A percentile compares a stretch with the other conserved stretches of the same genome.
Conservation (phyloP, 805 yeast species). For the Metschnikowia proteae region DNA sequence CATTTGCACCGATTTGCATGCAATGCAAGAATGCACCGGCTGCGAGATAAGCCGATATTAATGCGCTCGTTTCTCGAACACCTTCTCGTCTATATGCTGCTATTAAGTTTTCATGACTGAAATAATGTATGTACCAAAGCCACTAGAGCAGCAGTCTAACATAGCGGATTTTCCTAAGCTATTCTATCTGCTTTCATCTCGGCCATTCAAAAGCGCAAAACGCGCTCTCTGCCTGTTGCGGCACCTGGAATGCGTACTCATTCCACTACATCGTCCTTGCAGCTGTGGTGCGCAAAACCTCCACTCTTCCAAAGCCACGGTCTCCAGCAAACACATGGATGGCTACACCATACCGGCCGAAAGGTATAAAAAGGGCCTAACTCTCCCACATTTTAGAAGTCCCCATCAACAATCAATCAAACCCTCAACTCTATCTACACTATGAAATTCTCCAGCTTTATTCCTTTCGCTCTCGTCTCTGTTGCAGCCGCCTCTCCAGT, state of each 20-base stretch:
- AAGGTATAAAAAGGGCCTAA: neutral
- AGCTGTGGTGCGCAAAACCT: neutral
- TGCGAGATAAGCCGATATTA: neutral
- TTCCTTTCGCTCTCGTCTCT: constrained; percentile 8
- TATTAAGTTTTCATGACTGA: no score
- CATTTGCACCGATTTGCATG: neutral
- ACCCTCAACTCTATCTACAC: neutral
- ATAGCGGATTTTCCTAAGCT: no score
- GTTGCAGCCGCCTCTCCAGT: constrained; percentile 13
- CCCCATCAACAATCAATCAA: constrained; percentile 1
- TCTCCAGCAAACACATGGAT: neutral
- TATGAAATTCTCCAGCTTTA: constrained; percentile 10
- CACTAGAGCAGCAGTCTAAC: no score
- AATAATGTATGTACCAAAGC: no score
- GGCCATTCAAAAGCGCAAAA: neutral
- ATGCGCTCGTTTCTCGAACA: neutral
- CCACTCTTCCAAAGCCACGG: neutral
- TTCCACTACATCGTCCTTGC: neutral
- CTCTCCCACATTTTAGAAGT: neutral
- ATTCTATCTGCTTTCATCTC: neutral
- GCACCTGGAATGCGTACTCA: neutral
- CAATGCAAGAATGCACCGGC: constrained; percentile 1
- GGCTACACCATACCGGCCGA: neutral
- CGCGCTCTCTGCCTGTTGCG: neutral
- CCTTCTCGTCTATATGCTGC: no score